These are phyloP conservation scores for Gastrolobium villosum DNA, from an alignment of 306 rosid species.

Conservation along the genomic window DNA sequence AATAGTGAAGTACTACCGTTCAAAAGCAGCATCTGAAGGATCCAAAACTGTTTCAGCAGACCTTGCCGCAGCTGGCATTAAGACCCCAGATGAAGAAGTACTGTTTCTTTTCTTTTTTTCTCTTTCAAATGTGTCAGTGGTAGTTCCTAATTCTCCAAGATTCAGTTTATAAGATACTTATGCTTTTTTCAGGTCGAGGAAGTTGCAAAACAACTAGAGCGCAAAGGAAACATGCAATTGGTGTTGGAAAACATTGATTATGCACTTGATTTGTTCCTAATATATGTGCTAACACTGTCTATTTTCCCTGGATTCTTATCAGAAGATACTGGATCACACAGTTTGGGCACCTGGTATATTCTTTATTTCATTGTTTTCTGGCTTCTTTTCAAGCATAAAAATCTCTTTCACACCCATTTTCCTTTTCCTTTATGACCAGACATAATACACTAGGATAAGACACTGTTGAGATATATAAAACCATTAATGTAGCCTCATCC, in stretches of 20 bases:
- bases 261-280: constrained; percentile 73
- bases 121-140: background rate
- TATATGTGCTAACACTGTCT: constrained; percentile 70
- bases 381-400: background rate
- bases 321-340: constrained; percentile 88
- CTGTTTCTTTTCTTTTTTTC: background rate
- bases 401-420: background rate
- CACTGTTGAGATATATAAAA: too few relatives aligned
- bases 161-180: constrained; percentile 2
- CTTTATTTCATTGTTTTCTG: background rate
- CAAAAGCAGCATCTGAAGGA: constrained; percentile 90
- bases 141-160: background rate
- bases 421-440: constrained; percentile 7
- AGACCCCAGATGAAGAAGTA: constrained; percentile 51
- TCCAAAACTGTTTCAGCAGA: constrained; percentile 88
- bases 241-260: constrained; percentile 77
- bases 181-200: constrained; percentile 57
- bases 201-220: constrained; percentile 48
- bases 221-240: constrained; percentile 74
- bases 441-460: background rate
- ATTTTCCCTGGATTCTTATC: constrained; percentile 94
- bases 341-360: constrained; percentile 81
- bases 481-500: too few relatives aligned
- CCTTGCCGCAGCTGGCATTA: constrained; percentile 87
- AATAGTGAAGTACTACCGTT: constrained; percentile 82